These are phyloP conservation scores for Neofusicoccum sp. DNA, from an alignment of 2,329 filamentous ascomycete genomes.

Conservation along the genomic window DNA sequence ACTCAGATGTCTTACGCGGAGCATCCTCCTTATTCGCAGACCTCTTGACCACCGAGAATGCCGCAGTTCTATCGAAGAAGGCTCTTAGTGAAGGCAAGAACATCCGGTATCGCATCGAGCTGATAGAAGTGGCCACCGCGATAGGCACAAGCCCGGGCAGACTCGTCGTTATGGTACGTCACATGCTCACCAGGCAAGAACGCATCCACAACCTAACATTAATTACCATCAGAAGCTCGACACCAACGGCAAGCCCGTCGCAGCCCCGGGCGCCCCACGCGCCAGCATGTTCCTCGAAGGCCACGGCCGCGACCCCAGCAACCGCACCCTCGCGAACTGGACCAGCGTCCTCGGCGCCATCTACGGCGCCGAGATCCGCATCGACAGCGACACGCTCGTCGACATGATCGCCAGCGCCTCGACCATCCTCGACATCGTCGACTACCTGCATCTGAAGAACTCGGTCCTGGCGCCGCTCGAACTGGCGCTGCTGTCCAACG, in stretches of 20 bases:
- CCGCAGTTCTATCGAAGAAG: conserved; percentile 27
- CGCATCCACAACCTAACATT: not conserved
- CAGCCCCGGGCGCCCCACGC: conserved; percentile 21
- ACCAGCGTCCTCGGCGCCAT: conserved; percentile 47
- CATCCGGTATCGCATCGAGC: conserved; percentile 34
- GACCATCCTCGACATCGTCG: conserved; percentile 45
- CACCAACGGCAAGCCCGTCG: conserved; percentile 29
- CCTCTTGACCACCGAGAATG: conserved; percentile 31
- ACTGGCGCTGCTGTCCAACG: conserved; percentile 47
- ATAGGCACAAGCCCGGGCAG: not conserved
- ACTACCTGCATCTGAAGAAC: conserved; percentile 45
- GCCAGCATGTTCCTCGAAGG: conserved; percentile 21
- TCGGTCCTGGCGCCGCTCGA: conserved; percentile 48
- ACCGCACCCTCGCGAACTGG: conserved; percentile 36
- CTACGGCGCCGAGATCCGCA: conserved; percentile 43
- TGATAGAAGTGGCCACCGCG: conserved; percentile 22
- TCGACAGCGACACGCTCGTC: conserved; percentile 40
- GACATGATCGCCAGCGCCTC: conserved; percentile 41
- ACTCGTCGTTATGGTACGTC: not conserved
- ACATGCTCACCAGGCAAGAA: not conserved
- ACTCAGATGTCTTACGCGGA: conserved; percentile 35
- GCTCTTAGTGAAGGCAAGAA: conserved; percentile 28
- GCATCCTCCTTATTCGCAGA: conserved; percentile 29
- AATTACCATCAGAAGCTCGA: conserved; percentile 33
- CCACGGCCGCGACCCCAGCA: conserved; percentile 21